Conservation (phyloP, 257 asterid genomes). For the Primulina tabacum region DNA sequence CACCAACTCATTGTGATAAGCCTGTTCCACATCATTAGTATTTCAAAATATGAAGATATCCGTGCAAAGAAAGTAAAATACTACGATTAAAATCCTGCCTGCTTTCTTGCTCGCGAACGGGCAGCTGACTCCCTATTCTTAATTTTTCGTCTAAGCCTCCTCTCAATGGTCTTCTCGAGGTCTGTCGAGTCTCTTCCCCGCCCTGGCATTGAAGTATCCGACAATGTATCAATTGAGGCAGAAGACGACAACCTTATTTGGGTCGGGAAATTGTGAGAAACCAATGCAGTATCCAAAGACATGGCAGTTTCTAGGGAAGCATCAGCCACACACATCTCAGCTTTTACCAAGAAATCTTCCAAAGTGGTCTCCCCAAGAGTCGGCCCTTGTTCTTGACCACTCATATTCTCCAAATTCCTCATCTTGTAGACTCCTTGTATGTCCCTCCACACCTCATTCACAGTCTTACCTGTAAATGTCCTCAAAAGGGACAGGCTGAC, state of each 20-base stretch:
- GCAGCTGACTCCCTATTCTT: conserved; percentile 95
- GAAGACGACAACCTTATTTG: conserved; percentile 57
- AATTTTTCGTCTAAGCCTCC: conserved; percentile 78
- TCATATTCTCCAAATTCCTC: conserved; percentile 35
- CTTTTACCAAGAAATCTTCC: conserved; percentile 77
- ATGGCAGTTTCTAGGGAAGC: conserved; percentile 51
- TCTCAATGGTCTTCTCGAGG: conserved; percentile 59
- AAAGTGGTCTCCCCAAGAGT: conserved; percentile 75
- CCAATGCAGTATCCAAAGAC: conserved; percentile 52
- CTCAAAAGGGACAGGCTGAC: conserved; percentile 55
- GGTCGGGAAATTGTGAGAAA: conserved; percentile 40
- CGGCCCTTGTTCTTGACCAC: conserved; percentile 35
- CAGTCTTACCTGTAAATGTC: conserved; percentile 60
- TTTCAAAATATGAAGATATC: no score
- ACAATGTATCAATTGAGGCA: conserved; percentile 52
- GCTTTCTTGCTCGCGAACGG: conserved; percentile 89
- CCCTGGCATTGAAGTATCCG: conserved; percentile 40
- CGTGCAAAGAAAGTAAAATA: conserved; percentile 5
- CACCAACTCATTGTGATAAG: conserved; percentile 85
- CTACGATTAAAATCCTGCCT: conserved; percentile 43
- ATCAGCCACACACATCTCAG: conserved; percentile 59
- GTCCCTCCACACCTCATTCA: conserved; percentile 68
- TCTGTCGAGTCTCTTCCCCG: conserved; percentile 44
- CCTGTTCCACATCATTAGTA: conserved; percentile 37
- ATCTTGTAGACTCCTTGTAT: conserved; percentile 49